Evolutionary conservation across 345 rosid species (phyloP).

Genomic region (Passiflora organensis): DNA sequence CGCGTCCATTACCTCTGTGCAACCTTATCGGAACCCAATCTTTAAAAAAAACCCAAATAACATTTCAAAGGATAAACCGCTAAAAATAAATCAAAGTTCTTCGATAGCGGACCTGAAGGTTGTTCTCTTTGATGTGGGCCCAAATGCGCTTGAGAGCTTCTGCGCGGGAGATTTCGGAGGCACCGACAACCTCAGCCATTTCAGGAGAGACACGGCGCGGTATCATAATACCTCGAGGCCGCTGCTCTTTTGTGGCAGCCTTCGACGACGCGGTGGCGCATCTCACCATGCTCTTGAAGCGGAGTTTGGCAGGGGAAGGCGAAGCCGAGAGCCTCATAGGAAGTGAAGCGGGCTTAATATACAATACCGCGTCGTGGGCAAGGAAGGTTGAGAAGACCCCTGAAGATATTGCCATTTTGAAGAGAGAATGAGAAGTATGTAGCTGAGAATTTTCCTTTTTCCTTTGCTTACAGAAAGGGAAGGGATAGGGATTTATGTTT

Average conservation of each 20-base stretch:
- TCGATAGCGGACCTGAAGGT: slow-evolving; percentile 61
- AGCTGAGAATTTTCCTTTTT: not conserved
- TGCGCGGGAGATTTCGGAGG: slow-evolving; percentile 78
- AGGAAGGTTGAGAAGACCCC: slow-evolving; percentile 36
- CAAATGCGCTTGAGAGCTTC: slow-evolving; percentile 82
- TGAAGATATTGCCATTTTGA: slow-evolving; percentile 49
- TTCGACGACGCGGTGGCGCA: slow-evolving; percentile 59
- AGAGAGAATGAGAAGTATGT: too few relatives aligned
- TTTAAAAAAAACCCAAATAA: too few relatives aligned
- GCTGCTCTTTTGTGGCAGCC: slow-evolving; percentile 42
- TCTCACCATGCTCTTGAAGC: slow-evolving; percentile 36
- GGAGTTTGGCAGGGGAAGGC: slow-evolving; percentile 17
- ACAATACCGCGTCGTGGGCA: slow-evolving; percentile 34
- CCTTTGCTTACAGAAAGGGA: too few relatives aligned
- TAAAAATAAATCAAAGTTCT: not conserved
- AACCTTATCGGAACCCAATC: too few relatives aligned
- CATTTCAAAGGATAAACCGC: not conserved
- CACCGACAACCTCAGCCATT: slow-evolving; percentile 83
- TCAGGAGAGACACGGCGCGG: slow-evolving; percentile 83
- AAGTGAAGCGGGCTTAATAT: slow-evolving; percentile 11
- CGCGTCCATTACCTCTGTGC: too few relatives aligned
- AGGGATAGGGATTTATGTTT: too few relatives aligned
- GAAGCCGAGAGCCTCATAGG: slow-evolving; percentile 11
- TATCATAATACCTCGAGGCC: slow-evolving; percentile 75
- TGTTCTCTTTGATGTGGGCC: slow-evolving; percentile 82